These are phyloP conservation scores for Pilasporangium apinafurcum DNA, from an alignment of 352 stramenopile genomes.

Conservation along the genomic window DNA sequence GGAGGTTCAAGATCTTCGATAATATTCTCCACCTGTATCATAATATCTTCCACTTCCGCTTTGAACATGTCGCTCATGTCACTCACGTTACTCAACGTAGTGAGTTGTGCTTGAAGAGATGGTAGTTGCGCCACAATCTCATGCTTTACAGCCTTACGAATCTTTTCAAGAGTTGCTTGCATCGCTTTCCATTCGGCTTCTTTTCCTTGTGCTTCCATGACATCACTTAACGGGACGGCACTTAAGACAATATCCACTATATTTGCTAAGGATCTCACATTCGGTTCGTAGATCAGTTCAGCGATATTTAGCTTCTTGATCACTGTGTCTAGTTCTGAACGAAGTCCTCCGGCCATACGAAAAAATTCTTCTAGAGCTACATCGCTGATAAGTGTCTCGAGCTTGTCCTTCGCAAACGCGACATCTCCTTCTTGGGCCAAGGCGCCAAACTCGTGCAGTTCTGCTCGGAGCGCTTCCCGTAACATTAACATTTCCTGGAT, in stretches of 20 bases:
- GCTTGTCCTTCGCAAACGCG: conserved; percentile 11
- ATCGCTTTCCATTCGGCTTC: conserved; percentile 49
- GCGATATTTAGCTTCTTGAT: conserved; percentile 49
- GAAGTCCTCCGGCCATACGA: conserved; percentile 64
- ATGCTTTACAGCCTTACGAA: conserved; percentile 70
- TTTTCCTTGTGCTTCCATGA: conserved; percentile 85
- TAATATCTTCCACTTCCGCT: conserved; percentile 42
- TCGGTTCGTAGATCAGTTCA: conserved; percentile 75
- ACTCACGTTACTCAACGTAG: conserved; percentile 30
- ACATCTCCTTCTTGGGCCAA: conserved; percentile 52
- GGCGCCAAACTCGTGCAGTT: conserved; percentile 59
- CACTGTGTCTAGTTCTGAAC: conserved; percentile 62
- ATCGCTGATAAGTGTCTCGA: conserved; percentile 33
- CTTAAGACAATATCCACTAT: conserved; percentile 45
- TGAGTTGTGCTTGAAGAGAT: conserved; percentile 51
- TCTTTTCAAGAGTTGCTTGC: conserved; percentile 73
- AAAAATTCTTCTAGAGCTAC: conserved; percentile 79
- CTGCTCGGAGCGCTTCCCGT: conserved; percentile 39
- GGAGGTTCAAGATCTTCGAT: conserved; percentile 20
- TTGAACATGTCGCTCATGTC: conserved; percentile 53
- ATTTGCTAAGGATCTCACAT: conserved; percentile 32
- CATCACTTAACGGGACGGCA: conserved; percentile 42
- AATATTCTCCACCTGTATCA: conserved; percentile 34
- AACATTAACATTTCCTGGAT: conserved; percentile 19
- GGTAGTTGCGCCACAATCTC: conserved; percentile 71